Percentiles rank a stretch among this genome's conserved stretches.
Conservation (phyloP, 1,284 basidiomycete species). For the Marasmius tenuissimus region DNA sequence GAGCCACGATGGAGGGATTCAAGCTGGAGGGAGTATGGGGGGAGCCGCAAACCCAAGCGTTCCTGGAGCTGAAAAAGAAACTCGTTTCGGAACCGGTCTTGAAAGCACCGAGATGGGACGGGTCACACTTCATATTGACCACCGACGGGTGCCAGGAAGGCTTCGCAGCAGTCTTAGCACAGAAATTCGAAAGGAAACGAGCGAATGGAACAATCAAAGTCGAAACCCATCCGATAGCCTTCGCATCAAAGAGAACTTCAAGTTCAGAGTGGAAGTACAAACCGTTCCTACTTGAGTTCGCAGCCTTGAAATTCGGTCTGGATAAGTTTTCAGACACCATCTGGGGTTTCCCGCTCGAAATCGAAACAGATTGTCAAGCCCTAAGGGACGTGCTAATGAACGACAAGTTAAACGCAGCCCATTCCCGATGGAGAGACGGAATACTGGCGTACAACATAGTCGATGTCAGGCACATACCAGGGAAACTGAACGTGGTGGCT, state of each 20-base stretch:
- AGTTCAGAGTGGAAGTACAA: constrained; percentile 8
- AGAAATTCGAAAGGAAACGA: constrained; percentile 1
- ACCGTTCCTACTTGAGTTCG: constrained; percentile 10
- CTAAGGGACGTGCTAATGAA: constrained; percentile 16
- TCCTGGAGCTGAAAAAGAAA: constrained; percentile 15
- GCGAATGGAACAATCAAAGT: not conserved
- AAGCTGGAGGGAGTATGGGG: constrained; percentile 7
- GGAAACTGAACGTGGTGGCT: constrained; percentile 12
- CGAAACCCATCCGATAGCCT: constrained; percentile 1
- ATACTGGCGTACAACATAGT: constrained; percentile 16
- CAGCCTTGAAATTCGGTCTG: constrained; percentile 10
- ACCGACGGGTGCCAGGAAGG: constrained; percentile 7
- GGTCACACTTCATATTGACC: constrained; percentile 17
- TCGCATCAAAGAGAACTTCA: constrained; percentile 10
- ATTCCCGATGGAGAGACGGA: constrained; percentile 16
- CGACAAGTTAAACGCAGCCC: constrained; percentile 13
- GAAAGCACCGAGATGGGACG: constrained; percentile 10
- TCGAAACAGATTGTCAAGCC: constrained; percentile 23
- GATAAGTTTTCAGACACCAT: constrained; percentile 21
- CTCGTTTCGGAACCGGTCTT: constrained; percentile 17
- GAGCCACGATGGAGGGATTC: not conserved
- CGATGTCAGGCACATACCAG: constrained; percentile 14
- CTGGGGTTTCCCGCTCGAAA: constrained; percentile 19
- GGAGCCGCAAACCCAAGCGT: constrained; percentile 12
- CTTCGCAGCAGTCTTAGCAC: constrained; percentile 17